Evolutionary conservation across 2,329 filamentous ascomycete species (phyloP).

Genomic region (Colletotrichum euphorbiae): DNA sequence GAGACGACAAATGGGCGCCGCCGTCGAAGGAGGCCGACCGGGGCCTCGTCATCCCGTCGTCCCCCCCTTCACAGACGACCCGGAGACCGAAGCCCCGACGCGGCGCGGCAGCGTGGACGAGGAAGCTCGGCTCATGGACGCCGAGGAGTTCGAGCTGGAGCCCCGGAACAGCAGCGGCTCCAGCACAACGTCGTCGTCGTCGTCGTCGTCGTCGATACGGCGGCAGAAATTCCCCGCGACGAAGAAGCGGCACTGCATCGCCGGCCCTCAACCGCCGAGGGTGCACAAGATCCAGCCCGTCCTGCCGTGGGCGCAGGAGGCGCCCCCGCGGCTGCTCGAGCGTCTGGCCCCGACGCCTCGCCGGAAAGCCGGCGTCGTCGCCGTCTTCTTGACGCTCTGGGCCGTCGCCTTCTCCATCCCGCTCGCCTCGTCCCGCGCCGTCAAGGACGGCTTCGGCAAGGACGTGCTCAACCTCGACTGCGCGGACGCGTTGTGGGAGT

Average conservation of each 20-base stretch:
- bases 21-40: constrained; percentile 21
- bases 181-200: constrained; percentile 22
- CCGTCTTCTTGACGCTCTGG: constrained; percentile 27
- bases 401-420: constrained; percentile 22
- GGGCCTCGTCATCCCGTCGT: constrained; percentile 3
- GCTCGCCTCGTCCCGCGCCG: constrained; percentile 23
- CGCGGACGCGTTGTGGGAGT: constrained; percentile 27
- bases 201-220: constrained; percentile 14
- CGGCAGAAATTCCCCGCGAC: constrained; percentile 32
- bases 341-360: constrained; percentile 27
- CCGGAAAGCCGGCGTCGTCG: constrained; percentile 27
- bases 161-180: constrained; percentile 20
- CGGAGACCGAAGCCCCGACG: constrained; percentile 13
- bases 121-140: constrained; percentile 21
- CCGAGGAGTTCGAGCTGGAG: constrained; percentile 33
- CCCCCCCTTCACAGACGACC: constrained; percentile 31
- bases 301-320: constrained; percentile 22
- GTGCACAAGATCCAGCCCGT: constrained; percentile 25
- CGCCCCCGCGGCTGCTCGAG: constrained; percentile 24
- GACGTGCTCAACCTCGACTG: constrained; percentile 29
- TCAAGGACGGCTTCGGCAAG: constrained; percentile 13
- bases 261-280: constrained; percentile 31
- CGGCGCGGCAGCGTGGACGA: constrained; percentile 23
- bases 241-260: constrained; percentile 29
- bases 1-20: constrained; percentile 20